Percentiles rank a stretch among this genome's conserved stretches.
phyloP scores from a whole-genome alignment of 345 rosid species.

The Citrus hindsii region DNA sequence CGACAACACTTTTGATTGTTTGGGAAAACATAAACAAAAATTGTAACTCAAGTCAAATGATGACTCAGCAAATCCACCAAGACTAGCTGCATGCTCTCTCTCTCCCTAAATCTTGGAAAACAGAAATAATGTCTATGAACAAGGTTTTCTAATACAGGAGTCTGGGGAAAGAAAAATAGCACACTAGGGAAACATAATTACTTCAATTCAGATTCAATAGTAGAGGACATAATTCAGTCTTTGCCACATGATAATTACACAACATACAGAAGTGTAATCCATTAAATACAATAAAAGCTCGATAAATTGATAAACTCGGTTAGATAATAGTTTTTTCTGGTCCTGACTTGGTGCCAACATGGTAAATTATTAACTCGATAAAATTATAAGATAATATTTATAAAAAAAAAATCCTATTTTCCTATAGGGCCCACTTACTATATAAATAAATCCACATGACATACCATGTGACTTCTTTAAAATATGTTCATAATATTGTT shows the following conservation, averaged over 20 bases:
- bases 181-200: neutral
- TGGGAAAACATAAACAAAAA: neutral
- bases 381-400: too few relatives aligned
- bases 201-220: neutral
- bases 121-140: neutral
- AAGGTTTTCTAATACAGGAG: neutral
- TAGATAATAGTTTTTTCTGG: too few relatives aligned
- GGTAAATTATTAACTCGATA: too few relatives aligned
- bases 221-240: neutral
- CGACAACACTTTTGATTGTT: neutral
- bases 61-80: neutral
- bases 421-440: too few relatives aligned
- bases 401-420: too few relatives aligned
- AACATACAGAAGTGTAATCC: neutral
- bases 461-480: too few relatives aligned
- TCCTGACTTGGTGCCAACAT: too few relatives aligned
- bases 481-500: too few relatives aligned
- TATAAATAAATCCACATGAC: too few relatives aligned
- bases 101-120: conserved; percentile 2
- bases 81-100: neutral
- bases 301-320: too few relatives aligned
- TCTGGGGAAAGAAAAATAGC: neutral
- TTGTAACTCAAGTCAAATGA: neutral
- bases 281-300: neutral
- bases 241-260: neutral